Evolutionary conservation across 805 yeast species (phyloP).

Genomic region (Candida sonorensis): DNA sequence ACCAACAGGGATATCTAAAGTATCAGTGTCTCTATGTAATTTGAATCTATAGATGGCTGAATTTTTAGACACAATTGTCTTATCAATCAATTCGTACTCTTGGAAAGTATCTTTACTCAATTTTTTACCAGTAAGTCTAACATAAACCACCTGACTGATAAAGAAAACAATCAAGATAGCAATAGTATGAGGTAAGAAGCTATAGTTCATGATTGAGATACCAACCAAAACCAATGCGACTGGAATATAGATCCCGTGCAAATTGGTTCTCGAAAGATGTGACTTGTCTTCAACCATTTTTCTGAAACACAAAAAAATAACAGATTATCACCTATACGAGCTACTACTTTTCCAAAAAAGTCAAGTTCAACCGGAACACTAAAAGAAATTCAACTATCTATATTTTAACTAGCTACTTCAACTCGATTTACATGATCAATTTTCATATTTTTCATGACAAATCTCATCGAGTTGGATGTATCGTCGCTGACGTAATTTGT

Average conservation of each 20-base stretch:
- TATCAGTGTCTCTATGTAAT: constrained; percentile 52
- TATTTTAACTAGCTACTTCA: no score
- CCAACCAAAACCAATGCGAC: constrained; percentile 55
- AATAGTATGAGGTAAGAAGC: constrained; percentile 40
- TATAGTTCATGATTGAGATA: constrained; percentile 43
- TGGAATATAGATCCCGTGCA: constrained; percentile 75
- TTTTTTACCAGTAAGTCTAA: constrained; percentile 28
- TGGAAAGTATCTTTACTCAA: constrained; percentile 50
- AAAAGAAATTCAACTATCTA: no score
- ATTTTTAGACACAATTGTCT: constrained; percentile 64
- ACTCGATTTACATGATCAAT: no score
- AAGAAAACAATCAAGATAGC: constrained; percentile 33
- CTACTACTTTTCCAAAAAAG: no score
- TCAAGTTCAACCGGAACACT: no score
- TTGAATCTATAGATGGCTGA: constrained; percentile 71
- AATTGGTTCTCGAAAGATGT: constrained; percentile 57
- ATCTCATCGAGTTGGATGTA: no score
- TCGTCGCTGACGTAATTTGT: no score
- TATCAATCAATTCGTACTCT: constrained; percentile 63
- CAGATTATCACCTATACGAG: no score
- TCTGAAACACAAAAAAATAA: no score
- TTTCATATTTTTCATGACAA: no score
- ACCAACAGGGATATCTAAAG: constrained; percentile 64
- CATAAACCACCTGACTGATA: constrained; percentile 28
- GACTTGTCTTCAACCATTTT: constrained; percentile 19